Percentiles rank a stretch among this genome's conserved stretches.
These are phyloP conservation scores for Diaporthe sp. DNA, from an alignment of 2,329 filamentous ascomycete species.

Conservation along the genomic window DNA sequence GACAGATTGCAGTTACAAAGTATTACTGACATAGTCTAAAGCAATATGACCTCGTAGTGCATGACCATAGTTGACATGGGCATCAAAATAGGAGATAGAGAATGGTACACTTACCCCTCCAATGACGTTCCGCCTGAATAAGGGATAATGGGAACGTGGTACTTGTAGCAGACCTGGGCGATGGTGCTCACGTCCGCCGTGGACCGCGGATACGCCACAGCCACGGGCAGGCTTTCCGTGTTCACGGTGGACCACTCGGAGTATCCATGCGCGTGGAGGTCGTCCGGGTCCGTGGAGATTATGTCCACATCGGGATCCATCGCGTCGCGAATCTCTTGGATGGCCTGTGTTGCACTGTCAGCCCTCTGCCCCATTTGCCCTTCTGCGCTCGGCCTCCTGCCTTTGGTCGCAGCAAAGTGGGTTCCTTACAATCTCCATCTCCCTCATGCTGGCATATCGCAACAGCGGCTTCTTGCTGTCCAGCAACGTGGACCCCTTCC, in stretches of 20 bases:
- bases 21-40: no score
- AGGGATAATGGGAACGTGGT: slow-evolving; percentile 86
- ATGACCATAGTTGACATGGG: neutral
- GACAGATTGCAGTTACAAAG: neutral
- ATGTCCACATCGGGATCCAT: slow-evolving; percentile 64
- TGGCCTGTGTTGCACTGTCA: slow-evolving; percentile 58
- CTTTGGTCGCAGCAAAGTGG: neutral
- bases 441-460: slow-evolving; percentile 58
- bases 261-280: slow-evolving; percentile 74
- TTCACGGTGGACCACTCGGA: slow-evolving; percentile 77
- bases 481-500: slow-evolving; percentile 47
- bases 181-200: slow-evolving; percentile 73
- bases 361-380: neutral
- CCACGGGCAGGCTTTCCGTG: slow-evolving; percentile 71
- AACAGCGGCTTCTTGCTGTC: slow-evolving; percentile 47
- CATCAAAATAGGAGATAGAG: neutral
- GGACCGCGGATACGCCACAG: slow-evolving; percentile 73
- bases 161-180: slow-evolving; percentile 80
- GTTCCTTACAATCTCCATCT: slow-evolving; percentile 58
- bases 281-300: slow-evolving; percentile 74
- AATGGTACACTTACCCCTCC: slow-evolving; percentile 68
- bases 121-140: slow-evolving; percentile 90
- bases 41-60: no score
- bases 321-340: slow-evolving; percentile 66
- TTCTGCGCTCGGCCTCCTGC: neutral